Percentiles rank a stretch among this genome's conserved stretches.
phyloP scores from a whole-genome alignment of 306 rosid species.

The Lathyrus sativus region DNA sequence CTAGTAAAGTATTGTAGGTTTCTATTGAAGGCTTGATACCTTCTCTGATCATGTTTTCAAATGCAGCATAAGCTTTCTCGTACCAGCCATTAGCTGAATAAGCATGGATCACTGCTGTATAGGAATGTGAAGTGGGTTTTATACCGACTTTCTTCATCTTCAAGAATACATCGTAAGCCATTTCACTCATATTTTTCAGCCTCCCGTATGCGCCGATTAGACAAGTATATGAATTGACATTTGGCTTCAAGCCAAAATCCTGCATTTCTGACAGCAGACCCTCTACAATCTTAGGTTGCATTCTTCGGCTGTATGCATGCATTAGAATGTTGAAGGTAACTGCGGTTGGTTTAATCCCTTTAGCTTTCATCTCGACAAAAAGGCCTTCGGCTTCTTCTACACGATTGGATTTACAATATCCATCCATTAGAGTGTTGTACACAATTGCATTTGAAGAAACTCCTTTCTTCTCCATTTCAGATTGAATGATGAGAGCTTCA shows the following conservation, averaged over 20 bases:
- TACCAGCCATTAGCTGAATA: conserved; percentile 81
- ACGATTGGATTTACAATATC: conserved; percentile 64
- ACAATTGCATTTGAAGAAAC: conserved; percentile 64
- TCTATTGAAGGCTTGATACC: conserved; percentile 79
- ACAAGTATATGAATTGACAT: conserved; percentile 75
- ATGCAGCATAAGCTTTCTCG: conserved; percentile 74
- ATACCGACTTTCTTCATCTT: conserved; percentile 86
- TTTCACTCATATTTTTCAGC: conserved; percentile 70
- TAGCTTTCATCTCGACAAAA: conserved; percentile 74
- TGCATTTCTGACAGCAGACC: conserved; percentile 79
- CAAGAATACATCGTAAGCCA: conserved; percentile 86
- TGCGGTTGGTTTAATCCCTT: conserved; percentile 69
- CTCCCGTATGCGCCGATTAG: conserved; percentile 85
- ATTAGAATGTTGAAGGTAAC: conserved; percentile 72
- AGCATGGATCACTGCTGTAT: conserved; percentile 87
- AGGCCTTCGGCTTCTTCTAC: conserved; percentile 94
- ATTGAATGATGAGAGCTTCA: conserved; percentile 78
- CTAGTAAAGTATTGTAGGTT: conserved; percentile 81
- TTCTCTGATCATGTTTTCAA: conserved; percentile 73
- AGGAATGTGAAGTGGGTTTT: conserved; percentile 75
- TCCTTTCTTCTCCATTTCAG: conserved; percentile 79
- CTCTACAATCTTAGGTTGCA: conserved; percentile 84
- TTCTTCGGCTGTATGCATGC: conserved; percentile 80
- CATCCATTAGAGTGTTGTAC: conserved; percentile 77
- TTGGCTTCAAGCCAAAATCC: conserved; percentile 73